Evolutionary conservation across 805 yeast species (phyloP).

Genomic region (Kuraishia piskuri): DNA sequence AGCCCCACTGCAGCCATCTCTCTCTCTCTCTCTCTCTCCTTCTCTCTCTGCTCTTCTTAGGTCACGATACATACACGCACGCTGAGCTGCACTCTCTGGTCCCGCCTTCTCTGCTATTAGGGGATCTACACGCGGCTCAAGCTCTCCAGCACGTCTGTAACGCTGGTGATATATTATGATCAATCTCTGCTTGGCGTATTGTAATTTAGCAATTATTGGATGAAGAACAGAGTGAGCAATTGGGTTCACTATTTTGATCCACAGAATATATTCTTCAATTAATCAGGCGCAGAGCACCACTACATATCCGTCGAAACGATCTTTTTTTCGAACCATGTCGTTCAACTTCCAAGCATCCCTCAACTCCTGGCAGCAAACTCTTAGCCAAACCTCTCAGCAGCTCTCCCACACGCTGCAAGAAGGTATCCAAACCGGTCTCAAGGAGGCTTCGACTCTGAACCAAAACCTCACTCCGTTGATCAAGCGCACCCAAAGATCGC

Average conservation of each 20-base stretch:
- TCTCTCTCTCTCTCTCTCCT: too few relatives aligned
- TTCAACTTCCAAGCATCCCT: constrained; percentile 23
- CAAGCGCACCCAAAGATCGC: constrained; percentile 47
- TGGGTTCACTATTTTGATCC: not conserved
- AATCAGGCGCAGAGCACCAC: not conserved
- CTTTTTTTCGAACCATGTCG: constrained; percentile 15
- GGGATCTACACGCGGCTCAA: not conserved
- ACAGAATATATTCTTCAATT: not conserved
- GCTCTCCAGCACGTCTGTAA: not conserved
- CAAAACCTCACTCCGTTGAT: constrained; percentile 42
- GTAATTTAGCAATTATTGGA: too few relatives aligned
- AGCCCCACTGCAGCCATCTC: not conserved
- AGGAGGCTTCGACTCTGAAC: constrained; percentile 25
- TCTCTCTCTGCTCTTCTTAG: not conserved
- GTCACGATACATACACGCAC: not conserved
- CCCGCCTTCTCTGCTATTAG: not conserved
- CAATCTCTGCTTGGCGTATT: too few relatives aligned
- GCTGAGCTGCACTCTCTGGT: not conserved
- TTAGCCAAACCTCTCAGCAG: constrained; percentile 26
- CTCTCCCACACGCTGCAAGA: constrained; percentile 21
- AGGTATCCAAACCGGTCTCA: constrained; percentile 20
- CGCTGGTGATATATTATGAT: not conserved
- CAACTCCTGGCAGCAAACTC: constrained; percentile 17
- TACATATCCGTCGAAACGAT: not conserved
- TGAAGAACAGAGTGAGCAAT: too few relatives aligned